Evolutionary conservation across 2,329 filamentous ascomycete species (phyloP).

Genomic region (Penicillium sp.): DNA sequence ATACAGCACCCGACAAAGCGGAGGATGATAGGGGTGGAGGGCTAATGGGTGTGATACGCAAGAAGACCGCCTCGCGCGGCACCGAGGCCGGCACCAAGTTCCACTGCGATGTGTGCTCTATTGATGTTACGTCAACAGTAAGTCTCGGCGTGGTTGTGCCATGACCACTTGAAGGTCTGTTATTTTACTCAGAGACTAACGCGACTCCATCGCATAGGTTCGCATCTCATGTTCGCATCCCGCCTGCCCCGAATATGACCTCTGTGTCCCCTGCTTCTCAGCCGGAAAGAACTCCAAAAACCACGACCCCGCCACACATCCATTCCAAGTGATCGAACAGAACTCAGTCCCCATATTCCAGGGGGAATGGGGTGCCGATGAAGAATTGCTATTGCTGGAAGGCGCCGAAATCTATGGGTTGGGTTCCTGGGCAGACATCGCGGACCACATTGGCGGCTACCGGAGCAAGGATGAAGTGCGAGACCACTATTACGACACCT

Average conservation of each 20-base stretch:
- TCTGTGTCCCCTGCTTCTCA: conserved; percentile 93
- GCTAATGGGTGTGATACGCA: conserved; percentile 88
- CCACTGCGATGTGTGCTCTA: conserved; percentile 94
- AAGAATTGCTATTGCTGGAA: conserved; percentile 89
- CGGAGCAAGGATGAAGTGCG: conserved; percentile 92
- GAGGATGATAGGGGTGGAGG: conserved; percentile 40
- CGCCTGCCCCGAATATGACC: conserved; percentile 87
- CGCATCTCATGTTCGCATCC: conserved; percentile 87
- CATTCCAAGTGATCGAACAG: conserved; percentile 93
- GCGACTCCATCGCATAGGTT: conserved; percentile 56
- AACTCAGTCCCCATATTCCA: conserved; percentile 98
- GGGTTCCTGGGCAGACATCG: conserved; percentile 96
- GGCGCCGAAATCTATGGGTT: conserved; percentile 94
- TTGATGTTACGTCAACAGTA: conserved; percentile 95
- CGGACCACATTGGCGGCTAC: conserved; percentile 95
- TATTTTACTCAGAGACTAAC: neutral
- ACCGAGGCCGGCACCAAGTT: conserved; percentile 91
- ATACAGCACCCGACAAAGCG: conserved; percentile 32
- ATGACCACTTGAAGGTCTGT: neutral
- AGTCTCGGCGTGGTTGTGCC: conserved; percentile 28
- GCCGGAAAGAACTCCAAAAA: conserved; percentile 75
- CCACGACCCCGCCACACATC: conserved; percentile 81
- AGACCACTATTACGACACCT: conserved; percentile 88
- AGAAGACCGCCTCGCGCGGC: conserved; percentile 83
- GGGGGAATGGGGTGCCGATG: conserved; percentile 92